phyloP scores from a whole-genome alignment of 1,284 basidiomycete species.

The Wallemia hederae region DNA sequence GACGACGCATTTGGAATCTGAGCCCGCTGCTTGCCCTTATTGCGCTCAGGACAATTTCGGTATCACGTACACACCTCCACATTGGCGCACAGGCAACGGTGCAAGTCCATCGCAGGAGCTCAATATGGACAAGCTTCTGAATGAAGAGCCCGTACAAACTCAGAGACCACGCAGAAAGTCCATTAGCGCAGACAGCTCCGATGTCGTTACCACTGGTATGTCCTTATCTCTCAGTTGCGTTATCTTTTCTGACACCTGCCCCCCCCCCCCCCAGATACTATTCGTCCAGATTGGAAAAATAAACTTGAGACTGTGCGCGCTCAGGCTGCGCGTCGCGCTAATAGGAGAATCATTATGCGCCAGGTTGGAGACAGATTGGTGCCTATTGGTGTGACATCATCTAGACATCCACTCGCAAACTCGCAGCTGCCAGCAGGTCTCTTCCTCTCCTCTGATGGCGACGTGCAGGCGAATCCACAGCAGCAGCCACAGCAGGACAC shows the following conservation, averaged over 20 bases:
- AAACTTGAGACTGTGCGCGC: conserved; percentile 69
- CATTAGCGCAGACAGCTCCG: conserved; percentile 21
- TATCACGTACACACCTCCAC: conserved; percentile 57
- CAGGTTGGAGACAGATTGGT: conserved; percentile 91
- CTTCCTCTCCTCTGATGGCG: conserved; percentile 9
- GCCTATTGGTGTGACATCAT: conserved; percentile 72
- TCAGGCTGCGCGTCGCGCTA: conserved; percentile 61
- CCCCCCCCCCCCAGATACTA: conserved; percentile 32
- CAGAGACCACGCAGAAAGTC: conserved; percentile 18
- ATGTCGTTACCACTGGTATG: conserved; percentile 67
- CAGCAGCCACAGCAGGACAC: conserved; percentile 17
- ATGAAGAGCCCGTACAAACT: conserved; percentile 1
- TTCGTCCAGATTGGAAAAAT: conserved; percentile 78
- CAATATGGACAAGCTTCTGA: conserved; percentile 2
- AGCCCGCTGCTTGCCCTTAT: conserved; percentile 83
- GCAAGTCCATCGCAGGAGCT: not conserved
- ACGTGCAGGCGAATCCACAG: conserved; percentile 23
- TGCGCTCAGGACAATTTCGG: conserved; percentile 94
- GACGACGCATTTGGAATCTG: conserved; percentile 64
- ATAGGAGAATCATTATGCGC: conserved; percentile 88
- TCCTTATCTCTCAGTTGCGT: conserved; percentile 6
- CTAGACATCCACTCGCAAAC: conserved; percentile 30
- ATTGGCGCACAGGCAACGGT: conserved; percentile 41
- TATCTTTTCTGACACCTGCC: conserved; percentile 3
- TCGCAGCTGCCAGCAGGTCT: not conserved